Evolutionary conservation across 805 yeast genomes (phyloP).

Genomic region (Ogataea polymorpha): DNA sequence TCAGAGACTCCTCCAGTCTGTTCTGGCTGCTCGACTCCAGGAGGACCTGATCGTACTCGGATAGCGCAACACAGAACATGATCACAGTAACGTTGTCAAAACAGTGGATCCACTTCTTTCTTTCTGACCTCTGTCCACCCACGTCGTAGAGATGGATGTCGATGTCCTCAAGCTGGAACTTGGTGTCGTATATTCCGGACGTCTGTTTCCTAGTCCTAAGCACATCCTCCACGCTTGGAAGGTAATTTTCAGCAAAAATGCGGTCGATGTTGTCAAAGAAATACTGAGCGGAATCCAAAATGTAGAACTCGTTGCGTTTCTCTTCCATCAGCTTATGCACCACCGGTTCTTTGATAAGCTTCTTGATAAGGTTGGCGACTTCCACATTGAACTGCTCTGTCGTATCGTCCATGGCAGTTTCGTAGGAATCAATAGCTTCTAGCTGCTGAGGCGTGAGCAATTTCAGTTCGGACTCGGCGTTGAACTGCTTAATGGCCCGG

Average conservation of each 20-base stretch:
- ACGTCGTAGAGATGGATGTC: slow-evolving; percentile 74
- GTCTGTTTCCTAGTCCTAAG: slow-evolving; percentile 88
- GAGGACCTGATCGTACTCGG: slow-evolving; percentile 86
- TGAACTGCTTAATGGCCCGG: slow-evolving; percentile 58
- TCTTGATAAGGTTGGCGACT: slow-evolving; percentile 46
- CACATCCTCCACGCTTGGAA: slow-evolving; percentile 75
- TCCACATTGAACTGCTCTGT: slow-evolving; percentile 45
- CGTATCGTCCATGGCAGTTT: slow-evolving; percentile 51
- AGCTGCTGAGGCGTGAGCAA: slow-evolving; percentile 37
- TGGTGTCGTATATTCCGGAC: slow-evolving; percentile 84
- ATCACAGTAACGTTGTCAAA: slow-evolving; percentile 89
- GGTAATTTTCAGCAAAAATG: slow-evolving; percentile 55
- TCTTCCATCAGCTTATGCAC: slow-evolving; percentile 55
- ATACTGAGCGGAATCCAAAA: slow-evolving; percentile 81
- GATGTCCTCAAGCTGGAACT: slow-evolving; percentile 69
- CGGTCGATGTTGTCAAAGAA: slow-evolving; percentile 67
- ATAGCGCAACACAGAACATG: slow-evolving; percentile 85
- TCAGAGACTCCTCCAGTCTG: slow-evolving; percentile 76
- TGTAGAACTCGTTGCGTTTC: slow-evolving; percentile 68
- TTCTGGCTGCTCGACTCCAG: slow-evolving; percentile 75
- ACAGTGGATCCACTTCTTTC: slow-evolving; percentile 96
- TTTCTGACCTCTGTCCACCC: slow-evolving; percentile 94
- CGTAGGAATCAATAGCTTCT: slow-evolving; percentile 43
- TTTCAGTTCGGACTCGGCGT: slow-evolving; percentile 36
- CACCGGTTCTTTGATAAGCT: slow-evolving; percentile 54